Conservation (phyloP, 257 asterid genomes). For the Thymus mandschuricus region DNA sequence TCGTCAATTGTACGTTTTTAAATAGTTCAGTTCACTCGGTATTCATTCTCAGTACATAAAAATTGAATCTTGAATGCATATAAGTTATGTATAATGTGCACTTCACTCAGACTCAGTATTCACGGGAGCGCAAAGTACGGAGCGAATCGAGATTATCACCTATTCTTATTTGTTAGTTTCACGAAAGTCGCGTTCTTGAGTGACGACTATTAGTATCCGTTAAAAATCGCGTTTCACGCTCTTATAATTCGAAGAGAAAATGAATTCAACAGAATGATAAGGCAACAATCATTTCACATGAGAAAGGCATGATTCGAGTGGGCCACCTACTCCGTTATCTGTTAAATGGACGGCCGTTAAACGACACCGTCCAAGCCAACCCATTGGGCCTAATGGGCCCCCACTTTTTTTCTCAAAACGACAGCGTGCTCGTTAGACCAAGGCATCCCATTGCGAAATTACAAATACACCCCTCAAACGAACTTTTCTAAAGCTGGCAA, state of each 20-base stretch:
- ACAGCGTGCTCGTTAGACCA: slow-evolving; percentile 32
- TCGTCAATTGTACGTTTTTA: neutral
- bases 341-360: slow-evolving; percentile 28
- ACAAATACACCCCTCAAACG: slow-evolving; percentile 28
- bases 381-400: slow-evolving; percentile 4
- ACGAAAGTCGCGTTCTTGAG: no score
- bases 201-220: no score
- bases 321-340: slow-evolving; percentile 35
- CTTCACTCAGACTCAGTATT: no score
- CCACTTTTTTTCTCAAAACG: slow-evolving; percentile 29
- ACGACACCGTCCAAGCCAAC: slow-evolving; percentile 49
- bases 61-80: no score
- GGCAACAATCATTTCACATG: slow-evolving; percentile 31
- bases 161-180: no score
- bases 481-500: slow-evolving; percentile 34
- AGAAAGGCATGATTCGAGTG: slow-evolving; percentile 41
- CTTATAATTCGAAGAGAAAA: neutral
- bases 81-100: no score
- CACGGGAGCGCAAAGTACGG: no score
- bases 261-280: slow-evolving; percentile 25
- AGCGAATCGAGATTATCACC: no score
- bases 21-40: neutral
- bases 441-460: slow-evolving; percentile 22
- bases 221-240: neutral
- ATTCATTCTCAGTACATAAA: no score